Percentiles rank a stretch among this genome's conserved stretches.
Evolutionary conservation across 1,139 yeast genomes (phyloP).

Genomic region (Hyphopichia pseudoburtonii): DNA sequence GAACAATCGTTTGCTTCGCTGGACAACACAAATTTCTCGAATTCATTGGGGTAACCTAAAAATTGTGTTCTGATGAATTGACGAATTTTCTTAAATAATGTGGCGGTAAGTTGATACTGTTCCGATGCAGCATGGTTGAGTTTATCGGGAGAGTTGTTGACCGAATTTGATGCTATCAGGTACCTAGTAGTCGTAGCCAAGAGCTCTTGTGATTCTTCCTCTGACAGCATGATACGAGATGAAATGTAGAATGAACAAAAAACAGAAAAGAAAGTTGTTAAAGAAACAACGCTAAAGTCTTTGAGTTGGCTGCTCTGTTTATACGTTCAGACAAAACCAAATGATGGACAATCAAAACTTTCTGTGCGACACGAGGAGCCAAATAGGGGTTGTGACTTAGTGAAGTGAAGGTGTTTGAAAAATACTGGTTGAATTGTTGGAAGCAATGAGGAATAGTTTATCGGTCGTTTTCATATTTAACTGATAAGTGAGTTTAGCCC

Average conservation of each 20-base stretch:
- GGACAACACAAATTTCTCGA: conserved; percentile 40
- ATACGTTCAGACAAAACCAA: too few species aligned
- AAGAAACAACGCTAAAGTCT: not conserved
- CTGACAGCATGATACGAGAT: conserved; percentile 7
- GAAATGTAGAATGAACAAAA: not conserved
- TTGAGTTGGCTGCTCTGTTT: too few species aligned
- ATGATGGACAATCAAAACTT: too few species aligned
- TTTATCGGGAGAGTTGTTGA: not conserved
- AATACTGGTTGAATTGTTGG: too few species aligned
- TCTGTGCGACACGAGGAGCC: too few species aligned
- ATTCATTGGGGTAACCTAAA: conserved; percentile 24
- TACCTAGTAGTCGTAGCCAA: conserved; percentile 11
- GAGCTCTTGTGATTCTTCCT: conserved; percentile 14
- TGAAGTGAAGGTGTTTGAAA: too few species aligned
- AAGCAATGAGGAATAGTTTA: too few species aligned
- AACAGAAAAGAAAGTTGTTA: not conserved
- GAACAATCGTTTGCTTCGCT: conserved; percentile 58
- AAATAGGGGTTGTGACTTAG: too few species aligned
- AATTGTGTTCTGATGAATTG: conserved; percentile 28
- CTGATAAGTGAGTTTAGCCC: conserved; percentile 3
- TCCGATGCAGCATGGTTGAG: not conserved
- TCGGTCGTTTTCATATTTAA: not conserved
- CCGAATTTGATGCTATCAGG: conserved; percentile 5
- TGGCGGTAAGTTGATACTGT: conserved; percentile 15
- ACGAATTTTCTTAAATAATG: conserved; percentile 21